These are phyloP conservation scores for Nemania sp. DNA, from an alignment of 2,329 filamentous ascomycete genomes.

Conservation along the genomic window DNA sequence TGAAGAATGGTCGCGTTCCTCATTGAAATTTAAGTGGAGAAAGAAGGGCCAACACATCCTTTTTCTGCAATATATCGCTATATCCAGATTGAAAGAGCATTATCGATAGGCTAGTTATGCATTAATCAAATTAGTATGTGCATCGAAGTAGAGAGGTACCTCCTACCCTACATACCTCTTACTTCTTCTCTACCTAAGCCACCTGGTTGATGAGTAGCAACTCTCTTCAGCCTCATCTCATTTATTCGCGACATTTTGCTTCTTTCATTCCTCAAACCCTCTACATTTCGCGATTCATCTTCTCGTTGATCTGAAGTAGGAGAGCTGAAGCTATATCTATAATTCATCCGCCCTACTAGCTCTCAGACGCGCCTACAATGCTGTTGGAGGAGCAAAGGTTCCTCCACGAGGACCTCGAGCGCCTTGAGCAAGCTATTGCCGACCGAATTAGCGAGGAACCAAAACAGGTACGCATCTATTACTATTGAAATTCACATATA, in stretches of 20 bases:
- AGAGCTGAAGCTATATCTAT: background rate
- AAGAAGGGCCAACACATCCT: background rate
- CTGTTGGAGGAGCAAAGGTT: conserved; percentile 93
- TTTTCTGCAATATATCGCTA: background rate
- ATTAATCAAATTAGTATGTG: background rate
- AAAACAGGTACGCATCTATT: conserved; percentile 74
- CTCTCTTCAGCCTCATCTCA: conserved; percentile 46
- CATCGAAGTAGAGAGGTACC: background rate
- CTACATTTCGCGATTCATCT: background rate
- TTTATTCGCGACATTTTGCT: background rate
- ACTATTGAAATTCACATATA: conserved; percentile 7
- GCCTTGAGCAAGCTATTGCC: conserved; percentile 91
- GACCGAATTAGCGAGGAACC: conserved; percentile 91
- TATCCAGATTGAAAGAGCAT: background rate
- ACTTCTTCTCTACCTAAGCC: background rate
- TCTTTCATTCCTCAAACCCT: background rate
- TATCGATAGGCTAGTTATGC: background rate
- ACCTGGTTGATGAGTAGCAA: conserved; percentile 7
- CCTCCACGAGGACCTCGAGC: conserved; percentile 95
- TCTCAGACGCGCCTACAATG: conserved; percentile 62
- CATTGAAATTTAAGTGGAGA: conserved; percentile 33
- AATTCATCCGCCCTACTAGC: background rate
- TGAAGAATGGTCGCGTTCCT: background rate
- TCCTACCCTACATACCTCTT: too few species aligned
- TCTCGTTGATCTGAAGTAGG: background rate